Evolutionary conservation across 1,284 basidiomycete species (phyloP).

Genomic region (Puccinia coronata): DNA sequence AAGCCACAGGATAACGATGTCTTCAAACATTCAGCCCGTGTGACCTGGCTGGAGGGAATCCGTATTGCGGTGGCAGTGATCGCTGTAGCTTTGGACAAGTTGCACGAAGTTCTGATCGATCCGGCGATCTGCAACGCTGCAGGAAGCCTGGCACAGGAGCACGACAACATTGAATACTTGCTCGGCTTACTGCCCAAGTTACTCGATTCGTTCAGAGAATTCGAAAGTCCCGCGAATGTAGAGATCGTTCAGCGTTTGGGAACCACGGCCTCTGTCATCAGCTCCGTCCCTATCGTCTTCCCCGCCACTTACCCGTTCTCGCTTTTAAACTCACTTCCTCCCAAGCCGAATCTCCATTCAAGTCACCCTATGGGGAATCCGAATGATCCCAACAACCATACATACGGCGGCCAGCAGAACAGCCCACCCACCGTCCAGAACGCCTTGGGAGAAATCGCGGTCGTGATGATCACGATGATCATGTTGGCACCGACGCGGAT

Average conservation of each 20-base stretch:
- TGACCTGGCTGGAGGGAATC: conserved; percentile 85
- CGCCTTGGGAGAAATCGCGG: conserved; percentile 79
- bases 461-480: conserved; percentile 79
- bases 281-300: conserved; percentile 76
- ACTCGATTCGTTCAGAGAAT: conserved; percentile 82
- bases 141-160: conserved; percentile 71
- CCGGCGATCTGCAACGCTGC: conserved; percentile 69
- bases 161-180: conserved; percentile 88
- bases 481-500: conserved; percentile 76
- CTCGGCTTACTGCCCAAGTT: conserved; percentile 81
- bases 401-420: conserved; percentile 52
- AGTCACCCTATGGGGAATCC: conserved; percentile 57
- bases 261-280: conserved; percentile 67
- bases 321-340: conserved; percentile 68
- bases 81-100: conserved; percentile 85
- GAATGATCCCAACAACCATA: conserved; percentile 28
- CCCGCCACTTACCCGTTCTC: conserved; percentile 92
- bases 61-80: conserved; percentile 65
- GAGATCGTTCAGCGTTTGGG: conserved; percentile 72
- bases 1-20: conserved; percentile 69
- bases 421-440: conserved; percentile 65
- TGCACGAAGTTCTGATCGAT: conserved; percentile 76
- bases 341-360: conserved; percentile 57
- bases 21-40: conserved; percentile 71
- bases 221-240: conserved; percentile 69